These are phyloP conservation scores for Paecilomyces formosus DNA, from an alignment of 2,329 filamentous ascomycete species.

Conservation along the genomic window DNA sequence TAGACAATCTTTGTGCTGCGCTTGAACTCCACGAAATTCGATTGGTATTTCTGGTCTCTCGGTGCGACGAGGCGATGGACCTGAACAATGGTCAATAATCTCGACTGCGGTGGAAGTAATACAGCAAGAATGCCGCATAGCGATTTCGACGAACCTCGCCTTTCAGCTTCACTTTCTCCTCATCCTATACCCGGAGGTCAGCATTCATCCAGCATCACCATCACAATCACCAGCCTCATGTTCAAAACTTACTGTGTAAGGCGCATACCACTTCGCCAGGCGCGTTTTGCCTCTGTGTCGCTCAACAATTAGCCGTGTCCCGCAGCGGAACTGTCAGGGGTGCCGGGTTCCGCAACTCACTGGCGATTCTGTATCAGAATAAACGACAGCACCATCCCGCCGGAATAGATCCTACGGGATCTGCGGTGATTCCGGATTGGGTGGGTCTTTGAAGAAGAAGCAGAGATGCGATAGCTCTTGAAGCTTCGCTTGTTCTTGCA, in stretches of 20 bases:
- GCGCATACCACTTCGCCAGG: conserved; percentile 97
- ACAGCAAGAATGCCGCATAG: background rate
- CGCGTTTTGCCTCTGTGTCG: conserved; percentile 83
- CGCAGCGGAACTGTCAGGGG: conserved; percentile 4
- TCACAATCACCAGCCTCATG: background rate
- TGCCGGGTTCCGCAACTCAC: conserved; percentile 38
- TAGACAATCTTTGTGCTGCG: conserved; percentile 83
- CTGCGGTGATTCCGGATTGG: background rate
- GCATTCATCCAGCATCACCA: background rate
- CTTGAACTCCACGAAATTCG: conserved; percentile 89
- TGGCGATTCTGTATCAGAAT: conserved; percentile 87
- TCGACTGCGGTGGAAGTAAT: background rate
- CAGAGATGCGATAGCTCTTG: background rate
- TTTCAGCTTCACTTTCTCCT: conserved; percentile 98
- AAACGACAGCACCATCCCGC: conserved; percentile 64
- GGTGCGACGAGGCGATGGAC: conserved; percentile 96
- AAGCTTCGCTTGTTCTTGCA: background rate
- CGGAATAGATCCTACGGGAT: background rate
- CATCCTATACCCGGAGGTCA: conserved; percentile 51
- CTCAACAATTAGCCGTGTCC: conserved; percentile 11
- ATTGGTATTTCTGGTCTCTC: conserved; percentile 98
- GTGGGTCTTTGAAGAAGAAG: background rate
- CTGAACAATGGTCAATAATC: conserved; percentile 33
- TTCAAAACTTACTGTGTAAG: conserved; percentile 62
- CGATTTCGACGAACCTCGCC: conserved; percentile 61